phyloP scores from a whole-genome alignment of 2,329 filamentous ascomycete species.

The Ascochyta rabiei region DNA sequence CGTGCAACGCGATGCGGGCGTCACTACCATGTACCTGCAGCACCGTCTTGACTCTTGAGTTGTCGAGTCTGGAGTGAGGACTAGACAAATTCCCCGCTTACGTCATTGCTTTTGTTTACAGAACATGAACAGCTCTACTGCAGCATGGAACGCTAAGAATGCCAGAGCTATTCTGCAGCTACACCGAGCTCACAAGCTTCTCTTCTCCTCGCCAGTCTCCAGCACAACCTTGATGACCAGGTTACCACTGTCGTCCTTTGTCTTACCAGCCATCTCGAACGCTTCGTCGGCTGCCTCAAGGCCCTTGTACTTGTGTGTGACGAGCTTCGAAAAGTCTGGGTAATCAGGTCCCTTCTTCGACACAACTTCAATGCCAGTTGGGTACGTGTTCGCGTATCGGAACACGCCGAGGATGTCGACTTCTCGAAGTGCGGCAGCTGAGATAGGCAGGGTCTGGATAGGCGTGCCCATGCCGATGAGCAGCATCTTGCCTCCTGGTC shows the following conservation, averaged over 20 bases:
- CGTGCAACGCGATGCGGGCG: neutral
- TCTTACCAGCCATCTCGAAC: constrained; percentile 73
- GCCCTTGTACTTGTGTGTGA: constrained; percentile 75
- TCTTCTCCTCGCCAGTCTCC: constrained; percentile 47
- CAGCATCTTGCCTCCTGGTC: constrained; percentile 73
- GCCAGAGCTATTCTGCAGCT: neutral
- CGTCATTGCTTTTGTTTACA: constrained; percentile 16
- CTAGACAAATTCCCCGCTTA: neutral
- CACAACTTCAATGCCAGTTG: constrained; percentile 69
- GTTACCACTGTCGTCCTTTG: constrained; percentile 69
- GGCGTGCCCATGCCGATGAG: constrained; percentile 83
- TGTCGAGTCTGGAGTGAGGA: neutral
- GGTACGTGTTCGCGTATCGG: constrained; percentile 77
- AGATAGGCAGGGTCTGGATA: constrained; percentile 75
- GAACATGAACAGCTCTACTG: neutral
- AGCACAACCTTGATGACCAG: constrained; percentile 74
- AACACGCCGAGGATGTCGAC: constrained; percentile 81
- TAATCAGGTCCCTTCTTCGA: constrained; percentile 56
- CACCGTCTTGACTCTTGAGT: neutral
- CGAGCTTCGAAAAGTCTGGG: constrained; percentile 70
- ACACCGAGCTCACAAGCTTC: constrained; percentile 20
- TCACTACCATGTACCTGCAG: neutral
- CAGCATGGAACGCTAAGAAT: neutral
- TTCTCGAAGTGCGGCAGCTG: constrained; percentile 73
- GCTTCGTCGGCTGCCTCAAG: constrained; percentile 66